Conservation (phyloP, 2,329 filamentous ascomycete species). For the Epichloe brachyelytri region DNA sequence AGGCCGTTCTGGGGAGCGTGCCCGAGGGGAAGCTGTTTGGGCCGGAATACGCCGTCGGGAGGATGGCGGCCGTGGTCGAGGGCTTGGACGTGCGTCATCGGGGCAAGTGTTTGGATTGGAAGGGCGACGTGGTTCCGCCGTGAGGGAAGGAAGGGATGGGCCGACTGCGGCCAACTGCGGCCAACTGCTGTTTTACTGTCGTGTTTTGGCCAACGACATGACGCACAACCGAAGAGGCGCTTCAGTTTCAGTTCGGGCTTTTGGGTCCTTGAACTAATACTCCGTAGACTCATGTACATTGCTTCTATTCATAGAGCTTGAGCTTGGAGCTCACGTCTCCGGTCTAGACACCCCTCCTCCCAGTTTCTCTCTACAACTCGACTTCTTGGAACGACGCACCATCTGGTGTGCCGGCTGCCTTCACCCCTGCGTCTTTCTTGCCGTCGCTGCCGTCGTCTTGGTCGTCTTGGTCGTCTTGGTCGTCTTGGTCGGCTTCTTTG, state of each 20-base stretch:
- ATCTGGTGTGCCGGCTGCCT: constrained; percentile 36
- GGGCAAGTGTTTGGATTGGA: constrained; percentile 59
- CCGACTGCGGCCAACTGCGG: too few species aligned
- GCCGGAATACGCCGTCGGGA: constrained; percentile 51
- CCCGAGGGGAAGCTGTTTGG: constrained; percentile 50
- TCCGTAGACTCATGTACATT: not conserved
- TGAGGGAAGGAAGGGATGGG: constrained; percentile 19
- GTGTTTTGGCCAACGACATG: too few species aligned
- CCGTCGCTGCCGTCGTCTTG: constrained; percentile 21
- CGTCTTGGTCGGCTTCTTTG: constrained; percentile 14
- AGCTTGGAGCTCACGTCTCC: not conserved
- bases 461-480: constrained; percentile 18
- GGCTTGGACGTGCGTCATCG: constrained; percentile 37
- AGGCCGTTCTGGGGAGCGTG: constrained; percentile 58
- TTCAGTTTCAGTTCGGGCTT: not conserved
- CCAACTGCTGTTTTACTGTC: too few species aligned
- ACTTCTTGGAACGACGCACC: constrained; percentile 52
- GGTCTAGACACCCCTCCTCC: not conserved
- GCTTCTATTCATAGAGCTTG: not conserved
- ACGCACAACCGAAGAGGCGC: too few species aligned
- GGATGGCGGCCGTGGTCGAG: constrained; percentile 46
- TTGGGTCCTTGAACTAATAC: not conserved
- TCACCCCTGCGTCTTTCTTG: constrained; percentile 21
- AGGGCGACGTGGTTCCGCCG: constrained; percentile 48
- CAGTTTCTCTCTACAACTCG: constrained; percentile 31